A percentile compares a stretch with the other conserved stretches of the same genome.
Evolutionary conservation across 2,329 filamentous ascomycete genomes (phyloP).

Genomic region (Hypoxylon sp.): DNA sequence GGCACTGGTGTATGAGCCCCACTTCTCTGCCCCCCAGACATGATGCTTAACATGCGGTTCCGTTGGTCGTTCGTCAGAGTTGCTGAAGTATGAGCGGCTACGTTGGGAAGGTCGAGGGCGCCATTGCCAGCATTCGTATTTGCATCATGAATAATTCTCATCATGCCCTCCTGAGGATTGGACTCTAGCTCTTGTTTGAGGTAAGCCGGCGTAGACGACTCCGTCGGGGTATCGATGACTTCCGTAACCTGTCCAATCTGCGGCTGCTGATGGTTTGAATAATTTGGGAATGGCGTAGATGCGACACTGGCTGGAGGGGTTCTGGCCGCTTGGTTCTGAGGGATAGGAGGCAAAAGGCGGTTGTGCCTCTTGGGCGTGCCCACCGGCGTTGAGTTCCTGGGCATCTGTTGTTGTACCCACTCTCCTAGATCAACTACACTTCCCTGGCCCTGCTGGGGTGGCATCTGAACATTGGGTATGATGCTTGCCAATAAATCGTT

Average conservation of each 20-base stretch:
- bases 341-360: slow-evolving; percentile 64
- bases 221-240: slow-evolving; percentile 62
- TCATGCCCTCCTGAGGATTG: slow-evolving; percentile 69
- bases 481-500: slow-evolving; percentile 84
- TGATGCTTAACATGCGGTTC: slow-evolving; percentile 66
- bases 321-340: slow-evolving; percentile 47
- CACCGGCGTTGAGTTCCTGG: slow-evolving; percentile 50
- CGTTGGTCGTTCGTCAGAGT: slow-evolving; percentile 66
- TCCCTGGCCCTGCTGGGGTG: slow-evolving; percentile 56
- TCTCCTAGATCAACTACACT: slow-evolving; percentile 70
- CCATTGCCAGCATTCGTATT: slow-evolving; percentile 59
- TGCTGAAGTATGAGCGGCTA: slow-evolving; percentile 64
- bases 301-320: slow-evolving; percentile 46
- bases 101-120: slow-evolving; percentile 61
- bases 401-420: slow-evolving; percentile 58
- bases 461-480: slow-evolving; percentile 65
- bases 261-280: slow-evolving; percentile 48
- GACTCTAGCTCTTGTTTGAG: slow-evolving; percentile 64
- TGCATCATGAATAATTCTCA: slow-evolving; percentile 71
- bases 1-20: slow-evolving; percentile 40
- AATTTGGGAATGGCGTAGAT: slow-evolving; percentile 42
- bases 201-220: slow-evolving; percentile 58
- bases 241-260: slow-evolving; percentile 68
- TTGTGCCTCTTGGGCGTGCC: slow-evolving; percentile 61
- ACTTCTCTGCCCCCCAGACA: slow-evolving; percentile 54